Percentiles rank a stretch among this genome's conserved stretches.
Evolutionary conservation across 805 yeast genomes (phyloP).

Genomic region (Cyberlindnera mycetangii): DNA sequence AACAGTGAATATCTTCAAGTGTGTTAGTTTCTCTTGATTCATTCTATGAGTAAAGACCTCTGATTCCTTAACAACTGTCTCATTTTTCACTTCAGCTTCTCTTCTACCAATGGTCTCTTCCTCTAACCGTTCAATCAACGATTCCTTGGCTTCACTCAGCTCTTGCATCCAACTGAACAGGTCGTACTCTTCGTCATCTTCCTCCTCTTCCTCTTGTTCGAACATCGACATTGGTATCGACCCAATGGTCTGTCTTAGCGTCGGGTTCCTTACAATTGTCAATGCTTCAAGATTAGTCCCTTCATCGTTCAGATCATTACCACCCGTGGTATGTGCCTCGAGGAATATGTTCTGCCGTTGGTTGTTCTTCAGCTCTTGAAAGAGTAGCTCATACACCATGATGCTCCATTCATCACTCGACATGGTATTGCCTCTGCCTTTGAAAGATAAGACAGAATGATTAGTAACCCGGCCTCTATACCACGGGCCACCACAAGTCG

Average conservation of each 20-base stretch:
- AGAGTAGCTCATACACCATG: constrained; percentile 12
- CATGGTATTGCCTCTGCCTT: constrained; percentile 8
- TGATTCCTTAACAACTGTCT: constrained; percentile 8
- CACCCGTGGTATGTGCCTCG: background rate
- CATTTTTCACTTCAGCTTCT: constrained; percentile 2
- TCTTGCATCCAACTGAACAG: constrained; percentile 22
- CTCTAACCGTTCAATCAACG: background rate
- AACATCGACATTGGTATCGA: constrained; percentile 9
- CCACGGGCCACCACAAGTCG: constrained; percentile 12
- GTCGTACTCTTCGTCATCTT: constrained; percentile 17
- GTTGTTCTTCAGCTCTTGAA: constrained; percentile 4
- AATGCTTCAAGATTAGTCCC: background rate
- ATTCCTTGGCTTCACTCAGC: constrained; percentile 13
- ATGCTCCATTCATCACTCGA: constrained; percentile 11
- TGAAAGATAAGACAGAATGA: background rate
- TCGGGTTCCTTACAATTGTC: background rate
- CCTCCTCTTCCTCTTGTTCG: constrained; percentile 1
- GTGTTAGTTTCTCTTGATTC: constrained; percentile 11
- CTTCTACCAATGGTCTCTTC: background rate
- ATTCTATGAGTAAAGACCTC: constrained; percentile 11
- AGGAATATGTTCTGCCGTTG: background rate
- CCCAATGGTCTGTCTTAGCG: constrained; percentile 14
- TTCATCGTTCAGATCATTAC: constrained; percentile 3
- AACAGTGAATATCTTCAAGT: constrained; percentile 20
- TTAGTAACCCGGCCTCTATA: constrained; percentile 1